Evolutionary conservation across 495 filamentous ascomycete genomes (phyloP).

Genomic region (Trypethelium eluteriae): DNA sequence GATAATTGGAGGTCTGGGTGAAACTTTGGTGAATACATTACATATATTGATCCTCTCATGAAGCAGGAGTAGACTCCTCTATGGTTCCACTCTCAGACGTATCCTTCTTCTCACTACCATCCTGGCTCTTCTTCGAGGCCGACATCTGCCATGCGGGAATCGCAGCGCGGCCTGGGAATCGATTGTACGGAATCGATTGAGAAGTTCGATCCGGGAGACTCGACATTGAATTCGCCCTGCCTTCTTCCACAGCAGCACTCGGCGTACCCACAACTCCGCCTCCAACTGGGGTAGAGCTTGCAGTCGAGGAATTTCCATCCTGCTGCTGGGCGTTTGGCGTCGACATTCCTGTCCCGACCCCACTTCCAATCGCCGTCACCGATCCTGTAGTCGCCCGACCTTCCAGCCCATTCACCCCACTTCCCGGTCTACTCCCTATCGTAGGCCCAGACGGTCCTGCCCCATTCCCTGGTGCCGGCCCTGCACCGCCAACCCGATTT

Average conservation of each 20-base stretch:
- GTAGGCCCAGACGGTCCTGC: neutral
- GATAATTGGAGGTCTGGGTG: too few species aligned
- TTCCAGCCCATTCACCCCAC: neutral
- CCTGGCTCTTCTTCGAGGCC: constrained; percentile 50
- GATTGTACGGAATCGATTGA: constrained; percentile 29
- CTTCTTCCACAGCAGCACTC: constrained; percentile 3
- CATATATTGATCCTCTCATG: neutral
- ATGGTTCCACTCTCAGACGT: constrained; percentile 33
- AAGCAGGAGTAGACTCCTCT: constrained; percentile 20
- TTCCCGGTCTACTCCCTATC: neutral
- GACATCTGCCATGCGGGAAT: constrained; percentile 91
- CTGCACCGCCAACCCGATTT: constrained; percentile 60
- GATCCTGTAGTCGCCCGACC: constrained; percentile 12
- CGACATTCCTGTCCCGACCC: constrained; percentile 11
- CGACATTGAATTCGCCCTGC: constrained; percentile 12
- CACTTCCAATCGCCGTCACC: constrained; percentile 13
- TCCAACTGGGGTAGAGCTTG: constrained; percentile 1
- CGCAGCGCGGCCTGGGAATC: constrained; percentile 43
- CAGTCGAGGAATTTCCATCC: neutral
- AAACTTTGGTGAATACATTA: too few species aligned
- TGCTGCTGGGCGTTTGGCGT: neutral
- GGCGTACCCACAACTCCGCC: neutral
- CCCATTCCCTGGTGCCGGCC: constrained; percentile 22
- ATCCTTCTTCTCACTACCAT: constrained; percentile 34
- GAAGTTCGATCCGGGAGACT: constrained; percentile 30